Conservation (phyloP, 768 basidiomycete species). For the Lentinula sp. region DNA sequence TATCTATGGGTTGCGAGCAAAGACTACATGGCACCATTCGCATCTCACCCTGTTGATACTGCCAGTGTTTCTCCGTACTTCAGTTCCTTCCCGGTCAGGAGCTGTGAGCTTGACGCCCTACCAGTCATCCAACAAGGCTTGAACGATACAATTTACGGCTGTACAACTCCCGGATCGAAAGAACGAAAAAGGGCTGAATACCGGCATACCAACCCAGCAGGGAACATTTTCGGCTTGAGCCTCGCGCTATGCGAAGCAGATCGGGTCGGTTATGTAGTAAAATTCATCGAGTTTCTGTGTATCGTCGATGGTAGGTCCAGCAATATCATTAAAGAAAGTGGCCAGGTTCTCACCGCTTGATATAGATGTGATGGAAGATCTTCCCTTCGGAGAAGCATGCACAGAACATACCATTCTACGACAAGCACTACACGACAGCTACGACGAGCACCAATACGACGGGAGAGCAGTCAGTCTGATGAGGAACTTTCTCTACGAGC, state of each 20-base stretch:
- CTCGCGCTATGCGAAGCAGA: background rate
- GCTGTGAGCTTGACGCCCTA: background rate
- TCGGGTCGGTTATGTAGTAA: background rate
- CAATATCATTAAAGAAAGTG: no score
- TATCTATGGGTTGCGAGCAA: background rate
- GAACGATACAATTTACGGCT: background rate
- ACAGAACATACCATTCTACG: background rate
- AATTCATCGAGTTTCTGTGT: slow-evolving; percentile 4
- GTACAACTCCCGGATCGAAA: background rate
- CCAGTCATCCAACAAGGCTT: background rate
- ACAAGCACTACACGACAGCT: background rate
- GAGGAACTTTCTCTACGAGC: background rate
- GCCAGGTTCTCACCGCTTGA: background rate
- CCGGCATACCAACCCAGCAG: slow-evolving; percentile 3
- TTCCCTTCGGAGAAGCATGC: background rate
- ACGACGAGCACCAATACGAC: background rate
- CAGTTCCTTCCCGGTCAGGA: background rate
- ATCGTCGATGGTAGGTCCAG: slow-evolving; percentile 4
- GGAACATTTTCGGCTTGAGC: background rate
- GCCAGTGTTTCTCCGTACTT: background rate
- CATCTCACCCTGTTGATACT: background rate
- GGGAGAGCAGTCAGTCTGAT: background rate
- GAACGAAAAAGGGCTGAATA: slow-evolving; percentile 1
- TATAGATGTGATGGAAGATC: slow-evolving; percentile 6
- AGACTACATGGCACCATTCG: background rate